Evolutionary conservation across 805 yeast genomes (phyloP), one percentile per base, ranked within the genome.

Genomic region (Metschnikowia cubensis): DNA sequence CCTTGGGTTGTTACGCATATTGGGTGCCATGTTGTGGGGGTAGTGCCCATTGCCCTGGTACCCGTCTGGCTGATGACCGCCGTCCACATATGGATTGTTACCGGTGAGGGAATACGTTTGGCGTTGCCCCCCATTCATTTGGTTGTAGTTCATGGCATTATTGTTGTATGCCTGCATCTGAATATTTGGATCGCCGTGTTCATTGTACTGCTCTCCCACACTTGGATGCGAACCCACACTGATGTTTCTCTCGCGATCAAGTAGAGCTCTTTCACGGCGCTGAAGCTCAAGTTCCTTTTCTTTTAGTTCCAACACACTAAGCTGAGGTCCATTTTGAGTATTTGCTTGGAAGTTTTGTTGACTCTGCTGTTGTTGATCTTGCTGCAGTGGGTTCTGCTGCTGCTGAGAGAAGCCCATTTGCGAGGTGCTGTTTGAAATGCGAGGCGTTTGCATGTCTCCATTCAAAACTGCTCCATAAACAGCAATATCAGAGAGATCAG

Each of bases 401-500:
- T 38, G 44, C 25, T 13, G 42, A 10, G 42, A 8, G 14, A 15
- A 38, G 13, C 42, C 45, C 3, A 32, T 15, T 25, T 50, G 33
- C 32, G 49, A 22, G 45, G 53, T n/a, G 47, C 20, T 25, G 20
- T n/a, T 40, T 34, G 38, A 35, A 17, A 15, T 31, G 6, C 18
- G 42, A n/a, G 45, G 47, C 17, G 33, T 35, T n/a, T 51, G 49
- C 34, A 31, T 21, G 15, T 68, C 70, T 10, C 65, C 71, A 48
- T 68, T 67, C 48, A 69, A 57, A 3, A 53, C 51, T 22, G 71
- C 74, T 6, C 74, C 75, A 51, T 68, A 71, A 32, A 64, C 51
- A 1, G 73, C 75, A 41, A 71, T 67, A 49, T 69, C 69, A 3
- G 72, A 58, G 31, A 69, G 63, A 50, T 71, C 75, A n/a, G 65